Evolutionary conservation across 345 rosid genomes (phyloP).

Genomic region (Trapa incisa): DNA sequence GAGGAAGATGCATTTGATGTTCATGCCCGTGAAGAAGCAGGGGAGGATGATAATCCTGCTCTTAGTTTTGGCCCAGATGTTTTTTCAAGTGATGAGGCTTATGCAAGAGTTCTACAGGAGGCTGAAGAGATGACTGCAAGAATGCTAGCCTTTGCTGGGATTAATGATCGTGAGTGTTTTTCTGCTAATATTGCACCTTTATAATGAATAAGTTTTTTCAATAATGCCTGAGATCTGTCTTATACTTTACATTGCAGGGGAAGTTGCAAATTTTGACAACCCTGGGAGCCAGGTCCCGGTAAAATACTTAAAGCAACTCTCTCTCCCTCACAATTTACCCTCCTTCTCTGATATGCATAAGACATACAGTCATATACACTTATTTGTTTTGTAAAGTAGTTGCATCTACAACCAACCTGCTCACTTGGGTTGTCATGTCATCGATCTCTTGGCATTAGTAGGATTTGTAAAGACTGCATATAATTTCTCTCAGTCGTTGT

Average conservation of each 20-base stretch:
- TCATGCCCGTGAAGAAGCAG: conserved; percentile 35
- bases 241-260: conserved; percentile 31
- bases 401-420: neutral
- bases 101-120: conserved; percentile 87
- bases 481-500: too few species aligned
- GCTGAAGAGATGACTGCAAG: conserved; percentile 85
- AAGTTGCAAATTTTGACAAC: conserved; percentile 35
- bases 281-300: conserved; percentile 61
- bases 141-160: conserved; percentile 60
- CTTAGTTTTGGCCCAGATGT: conserved; percentile 37
- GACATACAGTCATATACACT: neutral
- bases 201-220: neutral
- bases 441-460: too few species aligned
- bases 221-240: neutral
- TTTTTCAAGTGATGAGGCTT: conserved; percentile 73
- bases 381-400: neutral
- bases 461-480: too few species aligned
- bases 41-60: conserved; percentile 18
- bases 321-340: too few species aligned
- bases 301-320: neutral
- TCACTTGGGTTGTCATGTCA: neutral
- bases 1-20: conserved; percentile 51
- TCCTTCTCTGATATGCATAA: neutral
- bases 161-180: conserved; percentile 40
- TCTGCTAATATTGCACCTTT: neutral